phyloP scores from a whole-genome alignment of 148 eudicot species.

The Rhododendron simsii region DNA sequence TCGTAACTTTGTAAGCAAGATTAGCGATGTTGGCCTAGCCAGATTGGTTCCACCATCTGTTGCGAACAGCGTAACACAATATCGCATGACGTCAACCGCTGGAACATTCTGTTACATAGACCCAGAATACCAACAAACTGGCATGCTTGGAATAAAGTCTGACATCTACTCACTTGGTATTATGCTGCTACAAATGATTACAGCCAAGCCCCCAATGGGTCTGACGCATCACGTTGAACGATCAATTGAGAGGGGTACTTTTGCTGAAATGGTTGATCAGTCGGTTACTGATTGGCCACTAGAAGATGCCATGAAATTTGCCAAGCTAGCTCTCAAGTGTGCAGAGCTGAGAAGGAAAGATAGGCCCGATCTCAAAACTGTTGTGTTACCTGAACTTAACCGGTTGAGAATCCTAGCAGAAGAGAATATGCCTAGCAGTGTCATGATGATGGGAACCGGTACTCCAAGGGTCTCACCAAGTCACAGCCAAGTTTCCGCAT shows the following conservation, averaged over 20 bases:
- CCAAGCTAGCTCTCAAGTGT: slow-evolving; percentile 32
- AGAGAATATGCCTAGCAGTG: slow-evolving; percentile 21
- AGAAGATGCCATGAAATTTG: slow-evolving; percentile 24
- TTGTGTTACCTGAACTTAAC: slow-evolving; percentile 29
- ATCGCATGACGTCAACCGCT: slow-evolving; percentile 40
- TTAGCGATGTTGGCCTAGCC: slow-evolving; percentile 40
- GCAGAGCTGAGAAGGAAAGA: slow-evolving; percentile 35
- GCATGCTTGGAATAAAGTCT: slow-evolving; percentile 41
- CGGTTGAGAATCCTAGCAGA: slow-evolving; percentile 26
- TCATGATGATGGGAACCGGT: not conserved
- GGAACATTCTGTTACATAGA: slow-evolving; percentile 47
- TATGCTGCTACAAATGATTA: slow-evolving; percentile 33
- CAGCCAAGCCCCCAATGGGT: slow-evolving; percentile 44
- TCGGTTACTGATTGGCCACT: slow-evolving; percentile 32
- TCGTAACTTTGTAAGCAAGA: slow-evolving; percentile 39
- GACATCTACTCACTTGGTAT: slow-evolving; percentile 38
- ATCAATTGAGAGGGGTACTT: slow-evolving; percentile 32
- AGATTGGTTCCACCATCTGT: slow-evolving; percentile 45
- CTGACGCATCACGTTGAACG: slow-evolving; percentile 33
- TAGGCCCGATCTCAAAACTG: slow-evolving; percentile 33
- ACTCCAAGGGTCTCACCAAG: slow-evolving; percentile 11
- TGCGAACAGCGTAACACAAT: slow-evolving; percentile 35
- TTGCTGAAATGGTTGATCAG: slow-evolving; percentile 32
- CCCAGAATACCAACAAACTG: slow-evolving; percentile 49
- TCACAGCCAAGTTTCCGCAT: slow-evolving; percentile 6